Evolutionary conservation across 345 rosid species (phyloP), one percentile per base, ranked within the genome.

Genomic region (Raphanus raphanistrum): DNA sequence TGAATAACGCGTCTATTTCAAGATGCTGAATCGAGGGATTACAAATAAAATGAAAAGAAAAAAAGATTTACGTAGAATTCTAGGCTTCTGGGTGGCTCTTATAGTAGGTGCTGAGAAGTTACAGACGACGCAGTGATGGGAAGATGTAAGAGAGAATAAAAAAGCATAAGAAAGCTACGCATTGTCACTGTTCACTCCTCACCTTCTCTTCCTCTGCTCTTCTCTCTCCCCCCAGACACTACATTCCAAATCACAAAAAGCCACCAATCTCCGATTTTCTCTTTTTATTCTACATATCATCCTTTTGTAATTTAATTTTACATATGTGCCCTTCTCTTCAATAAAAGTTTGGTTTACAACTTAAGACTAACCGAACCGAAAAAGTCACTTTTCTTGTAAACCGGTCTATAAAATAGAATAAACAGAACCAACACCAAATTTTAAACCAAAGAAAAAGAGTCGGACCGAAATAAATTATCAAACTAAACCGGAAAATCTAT

Each of bases 61-160:
- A 38, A 65, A 17, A 11, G 57, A 50, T 50, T 52, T 52, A 52
- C 26, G 59, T 52, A 10, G 32, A 21, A 27, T 43, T 41, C 9
- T 57, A 71, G 76, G 62, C 13, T 71, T 77, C 72, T 38, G 81
- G 48, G 48, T 41, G 48, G 59, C 48, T 66, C 68, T 60, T 54
- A 16, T 35, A 58, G 5, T 78, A 72, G 77, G 77, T 58, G 33
- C 76, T 77, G 81, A 52, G 66, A 71, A 38, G 66, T 36, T 64
- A 41, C 72, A 78, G 76, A 45, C 3, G 68, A 78, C 8, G 68
- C 70, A 79, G 82, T 79, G 78, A 73, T 79, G 70, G 64, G 73
- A 72, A 73, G 70, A 68, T 58, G 67, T 66, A 66, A 33, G 73
- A 65, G 71, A 64, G 76, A 63, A 78, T 72, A 33, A 31, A 32